Evolutionary conservation across 176 grass and related monocot genomes (phyloP).

Genomic region (Thinopyrum elongatum): DNA sequence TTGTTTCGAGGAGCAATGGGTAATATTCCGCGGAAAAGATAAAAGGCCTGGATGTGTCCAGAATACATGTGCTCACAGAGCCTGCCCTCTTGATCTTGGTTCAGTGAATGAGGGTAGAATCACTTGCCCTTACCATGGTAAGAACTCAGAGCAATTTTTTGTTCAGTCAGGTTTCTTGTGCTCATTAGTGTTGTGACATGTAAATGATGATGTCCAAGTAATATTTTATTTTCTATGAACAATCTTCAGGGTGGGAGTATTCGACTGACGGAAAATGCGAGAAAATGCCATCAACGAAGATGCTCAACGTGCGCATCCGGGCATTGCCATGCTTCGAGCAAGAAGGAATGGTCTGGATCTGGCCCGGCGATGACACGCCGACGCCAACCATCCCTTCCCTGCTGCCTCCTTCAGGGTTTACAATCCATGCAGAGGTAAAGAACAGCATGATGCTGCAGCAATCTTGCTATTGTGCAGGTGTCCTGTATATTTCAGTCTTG

Average conservation of each 20-base stretch:
- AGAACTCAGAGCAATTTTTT: background rate
- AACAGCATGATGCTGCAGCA: background rate
- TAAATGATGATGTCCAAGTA: conserved; percentile 6
- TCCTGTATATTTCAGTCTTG: background rate
- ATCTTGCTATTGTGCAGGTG: background rate
- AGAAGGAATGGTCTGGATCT: conserved; percentile 99
- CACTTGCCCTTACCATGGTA: conserved; percentile 98
- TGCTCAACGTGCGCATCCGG: conserved; percentile 64
- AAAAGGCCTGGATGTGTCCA: conserved; percentile 83
- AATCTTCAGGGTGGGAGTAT: conserved; percentile 90
- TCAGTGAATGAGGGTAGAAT: conserved; percentile 94
- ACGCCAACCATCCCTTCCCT: conserved; percentile 72
- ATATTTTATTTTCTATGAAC: background rate
- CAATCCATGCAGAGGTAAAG: conserved; percentile 87
- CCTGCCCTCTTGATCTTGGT: conserved; percentile 96
- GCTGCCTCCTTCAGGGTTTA: conserved; percentile 80
- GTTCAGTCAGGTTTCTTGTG: background rate
- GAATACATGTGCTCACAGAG: conserved; percentile 98
- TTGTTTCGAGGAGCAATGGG: conserved; percentile 97
- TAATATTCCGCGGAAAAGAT: conserved; percentile 90
- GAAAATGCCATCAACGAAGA: conserved; percentile 97
- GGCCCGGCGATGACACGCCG: conserved; percentile 77
- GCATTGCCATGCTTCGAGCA: conserved; percentile 92
- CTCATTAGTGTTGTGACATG: background rate
- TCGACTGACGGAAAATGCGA: conserved; percentile 89